Conservation (phyloP, 805 yeast species). For the Soucietia sequanensis region DNA sequence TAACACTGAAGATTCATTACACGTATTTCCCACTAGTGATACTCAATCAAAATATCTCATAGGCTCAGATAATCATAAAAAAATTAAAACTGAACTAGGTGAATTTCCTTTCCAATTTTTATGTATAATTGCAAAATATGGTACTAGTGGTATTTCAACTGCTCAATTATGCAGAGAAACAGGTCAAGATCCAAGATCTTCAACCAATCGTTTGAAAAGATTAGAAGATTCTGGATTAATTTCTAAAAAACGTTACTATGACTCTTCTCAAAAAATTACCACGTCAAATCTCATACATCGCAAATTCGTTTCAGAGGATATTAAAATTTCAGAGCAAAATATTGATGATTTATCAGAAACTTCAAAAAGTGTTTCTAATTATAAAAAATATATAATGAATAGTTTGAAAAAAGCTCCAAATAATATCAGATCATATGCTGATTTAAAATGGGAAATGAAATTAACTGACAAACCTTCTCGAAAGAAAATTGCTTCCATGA, state of each 20-base stretch:
- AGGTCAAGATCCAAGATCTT: constrained; percentile 69
- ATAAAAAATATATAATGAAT: constrained; percentile 41
- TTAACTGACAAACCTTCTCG: constrained; percentile 40
- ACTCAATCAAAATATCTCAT: constrained; percentile 58
- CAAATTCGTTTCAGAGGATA: constrained; percentile 14
- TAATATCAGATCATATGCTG: constrained; percentile 57
- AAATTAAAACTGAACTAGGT: constrained; percentile 53
- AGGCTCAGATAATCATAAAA: constrained; percentile 44
- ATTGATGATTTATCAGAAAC: constrained; percentile 23
- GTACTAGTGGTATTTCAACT: constrained; percentile 57
- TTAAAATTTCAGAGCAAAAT: constrained; percentile 19
- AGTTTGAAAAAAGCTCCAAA: constrained; percentile 58
- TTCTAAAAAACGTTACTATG: constrained; percentile 32
- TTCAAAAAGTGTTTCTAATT: constrained; percentile 26
- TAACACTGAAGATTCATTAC: constrained; percentile 12
- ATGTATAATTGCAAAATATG: constrained; percentile 57
- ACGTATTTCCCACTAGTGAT: constrained; percentile 46
- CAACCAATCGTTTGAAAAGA: constrained; percentile 59
- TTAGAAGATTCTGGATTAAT: constrained; percentile 52
- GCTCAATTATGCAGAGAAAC: constrained; percentile 54
- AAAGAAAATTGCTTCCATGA: constrained; percentile 49
- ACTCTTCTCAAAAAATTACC: too few species aligned
- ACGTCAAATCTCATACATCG: too few species aligned
- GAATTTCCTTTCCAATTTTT: constrained; percentile 53
- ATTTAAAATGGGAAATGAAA: constrained; percentile 58